These are phyloP conservation scores for Catunica adiposa DNA, from an alignment of 2,329 filamentous ascomycete species.

Conservation along the genomic window DNA sequence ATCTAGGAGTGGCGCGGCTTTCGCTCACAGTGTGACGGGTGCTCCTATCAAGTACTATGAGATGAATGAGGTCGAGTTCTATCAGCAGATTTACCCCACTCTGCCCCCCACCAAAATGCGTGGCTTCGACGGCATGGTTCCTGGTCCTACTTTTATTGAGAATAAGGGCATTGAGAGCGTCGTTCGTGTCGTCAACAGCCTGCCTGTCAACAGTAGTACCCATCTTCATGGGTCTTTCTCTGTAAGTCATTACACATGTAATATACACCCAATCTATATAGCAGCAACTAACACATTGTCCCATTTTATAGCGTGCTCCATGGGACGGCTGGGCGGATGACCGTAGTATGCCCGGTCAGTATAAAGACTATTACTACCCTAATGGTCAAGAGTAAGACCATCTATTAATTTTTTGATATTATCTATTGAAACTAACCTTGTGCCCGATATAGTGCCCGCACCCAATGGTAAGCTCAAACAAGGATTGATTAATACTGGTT, in stretches of 20 bases:
- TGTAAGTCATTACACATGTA: conserved; percentile 1
- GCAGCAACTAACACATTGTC: not conserved
- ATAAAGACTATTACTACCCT: conserved; percentile 47
- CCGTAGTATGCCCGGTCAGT: conserved; percentile 32
- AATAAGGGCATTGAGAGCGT: conserved; percentile 33
- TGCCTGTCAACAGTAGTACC: conserved; percentile 27
- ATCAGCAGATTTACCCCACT: conserved; percentile 23
- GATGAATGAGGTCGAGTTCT: conserved; percentile 21
- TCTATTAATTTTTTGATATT: not conserved
- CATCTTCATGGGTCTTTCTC: conserved; percentile 40
- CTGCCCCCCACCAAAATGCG: conserved; percentile 20
- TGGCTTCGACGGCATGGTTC: conserved; percentile 38
- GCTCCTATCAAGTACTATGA: conserved; percentile 24
- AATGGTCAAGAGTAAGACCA: conserved; percentile 27
- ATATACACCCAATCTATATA: not conserved
- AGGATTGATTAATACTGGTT: not conserved
- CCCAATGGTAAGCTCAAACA: conserved; percentile 28
- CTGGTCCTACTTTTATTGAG: conserved; percentile 36
- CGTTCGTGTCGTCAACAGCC: conserved; percentile 36
- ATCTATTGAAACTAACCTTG: not conserved
- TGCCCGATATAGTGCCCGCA: conserved; percentile 24
- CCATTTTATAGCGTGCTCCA: conserved; percentile 20
- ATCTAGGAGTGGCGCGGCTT: conserved; percentile 16
- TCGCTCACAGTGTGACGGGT: conserved; percentile 23
- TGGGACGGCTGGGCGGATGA: conserved; percentile 37